phyloP scores from a whole-genome alignment of 371 early-diverging fungal genomes.

The Funneliformis caledonium region DNA sequence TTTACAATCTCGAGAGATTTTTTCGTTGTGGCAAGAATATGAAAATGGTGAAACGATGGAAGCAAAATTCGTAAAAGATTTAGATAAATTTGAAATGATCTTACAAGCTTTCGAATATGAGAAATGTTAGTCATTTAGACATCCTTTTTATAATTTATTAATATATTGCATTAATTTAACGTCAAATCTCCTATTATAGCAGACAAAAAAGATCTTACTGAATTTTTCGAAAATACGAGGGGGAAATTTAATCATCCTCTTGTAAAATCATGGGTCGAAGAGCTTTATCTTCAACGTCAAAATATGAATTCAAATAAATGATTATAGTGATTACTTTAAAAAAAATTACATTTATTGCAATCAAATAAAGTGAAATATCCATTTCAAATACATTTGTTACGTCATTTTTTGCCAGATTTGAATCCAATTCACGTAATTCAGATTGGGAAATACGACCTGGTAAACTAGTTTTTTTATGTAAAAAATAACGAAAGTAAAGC shows the following conservation, averaged over 20 bases:
- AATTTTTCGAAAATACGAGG: slow-evolving; percentile 80
- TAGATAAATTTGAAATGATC: slow-evolving; percentile 96
- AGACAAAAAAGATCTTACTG: slow-evolving; percentile 67
- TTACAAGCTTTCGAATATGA: slow-evolving; percentile 93
- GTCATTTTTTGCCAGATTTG: no score
- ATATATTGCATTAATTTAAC: neutral
- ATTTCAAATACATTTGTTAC: no score
- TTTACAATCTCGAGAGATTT: slow-evolving; percentile 70
- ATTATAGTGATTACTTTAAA: neutral
- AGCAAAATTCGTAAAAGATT: slow-evolving; percentile 85
- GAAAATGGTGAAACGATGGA: slow-evolving; percentile 80
- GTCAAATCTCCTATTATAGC: slow-evolving; percentile 49
- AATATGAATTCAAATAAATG: neutral
- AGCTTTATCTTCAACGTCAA: slow-evolving; percentile 68
- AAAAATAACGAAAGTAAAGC: no score
- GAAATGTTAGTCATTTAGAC: slow-evolving; percentile 58
- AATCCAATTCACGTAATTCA: no score
- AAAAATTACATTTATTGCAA: no score
- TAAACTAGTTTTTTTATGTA: no score
- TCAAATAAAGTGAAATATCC: no score
- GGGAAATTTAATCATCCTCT: slow-evolving; percentile 83
- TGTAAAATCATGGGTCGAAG: slow-evolving; percentile 83
- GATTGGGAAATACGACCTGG: no score
- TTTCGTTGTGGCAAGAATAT: slow-evolving; percentile 84
- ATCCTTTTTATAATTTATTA: neutral